These are phyloP conservation scores for Phycomyces blakesleeanus DNA, from an alignment of 192 early-diverging fungal genomes.

Conservation along the genomic window DNA sequence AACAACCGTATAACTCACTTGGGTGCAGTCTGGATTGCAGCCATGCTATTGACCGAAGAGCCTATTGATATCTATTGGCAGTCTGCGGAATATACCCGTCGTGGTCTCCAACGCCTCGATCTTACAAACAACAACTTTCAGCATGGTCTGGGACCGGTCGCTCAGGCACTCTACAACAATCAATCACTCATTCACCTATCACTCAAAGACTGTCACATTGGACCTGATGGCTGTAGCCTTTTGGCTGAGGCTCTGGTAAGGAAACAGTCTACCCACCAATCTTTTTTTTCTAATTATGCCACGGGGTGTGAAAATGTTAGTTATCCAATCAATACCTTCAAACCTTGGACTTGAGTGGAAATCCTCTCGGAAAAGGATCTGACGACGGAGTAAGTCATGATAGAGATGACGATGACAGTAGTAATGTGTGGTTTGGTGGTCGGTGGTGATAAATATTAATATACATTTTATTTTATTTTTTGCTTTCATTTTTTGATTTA, in stretches of 20 bases:
- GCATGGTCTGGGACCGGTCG: background rate
- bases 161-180: conserved; percentile 5
- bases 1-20: conserved; percentile 40
- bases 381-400: conserved; percentile 20
- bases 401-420: background rate
- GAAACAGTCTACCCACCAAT: background rate
- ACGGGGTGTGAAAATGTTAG: conserved; percentile 5
- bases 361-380: conserved; percentile 17
- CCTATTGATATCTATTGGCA: conserved; percentile 1
- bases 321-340: conserved; percentile 15
- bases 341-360: conserved; percentile 18
- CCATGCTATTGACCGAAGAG: conserved; percentile 24
- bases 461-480: no score
- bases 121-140: conserved; percentile 10
- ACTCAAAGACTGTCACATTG: conserved; percentile 42
- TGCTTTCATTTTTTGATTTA: background rate
- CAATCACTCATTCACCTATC: background rate
- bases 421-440: no score
- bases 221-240: conserved; percentile 35
- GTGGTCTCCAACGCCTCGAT: conserved; percentile 7
- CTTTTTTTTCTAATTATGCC: background rate
- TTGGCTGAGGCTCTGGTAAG: conserved; percentile 49
- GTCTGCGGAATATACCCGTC: background rate
- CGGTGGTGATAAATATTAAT: no score
- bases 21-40: conserved; percentile 48